Percentiles rank a stretch among this genome's conserved stretches.
These are phyloP conservation scores for Saturnispora besseyi DNA, from an alignment of 805 yeast genomes.

Conservation along the genomic window DNA sequence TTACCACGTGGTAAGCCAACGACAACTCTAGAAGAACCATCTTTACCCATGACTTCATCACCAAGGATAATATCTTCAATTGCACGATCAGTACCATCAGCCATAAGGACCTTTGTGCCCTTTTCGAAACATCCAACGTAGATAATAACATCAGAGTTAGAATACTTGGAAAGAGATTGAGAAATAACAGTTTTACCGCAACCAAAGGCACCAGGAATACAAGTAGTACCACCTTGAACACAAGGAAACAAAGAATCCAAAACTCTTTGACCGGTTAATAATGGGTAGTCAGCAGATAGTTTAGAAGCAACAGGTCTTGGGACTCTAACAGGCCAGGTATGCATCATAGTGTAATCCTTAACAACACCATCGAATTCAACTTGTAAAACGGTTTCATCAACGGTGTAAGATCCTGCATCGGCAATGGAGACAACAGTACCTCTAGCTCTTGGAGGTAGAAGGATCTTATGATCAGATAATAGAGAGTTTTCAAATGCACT, in stretches of 20 bases:
- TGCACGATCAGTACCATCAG: constrained; percentile 27
- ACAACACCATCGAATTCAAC: constrained; percentile 90
- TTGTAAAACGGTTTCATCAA: constrained; percentile 84
- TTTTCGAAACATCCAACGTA: constrained; percentile 67
- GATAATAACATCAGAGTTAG: constrained; percentile 93
- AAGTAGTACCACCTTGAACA: constrained; percentile 99
- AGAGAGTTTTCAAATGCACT: constrained; percentile 89
- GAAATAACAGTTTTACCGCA: constrained; percentile 63
- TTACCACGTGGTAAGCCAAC: constrained; percentile 34
- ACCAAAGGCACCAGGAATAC: constrained; percentile 99
- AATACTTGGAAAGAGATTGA: constrained; percentile 80
- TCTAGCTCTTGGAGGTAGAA: constrained; percentile 96
- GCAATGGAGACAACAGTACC: constrained; percentile 93
- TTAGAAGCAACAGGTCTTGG: constrained; percentile 98
- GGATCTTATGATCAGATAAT: constrained; percentile 83
- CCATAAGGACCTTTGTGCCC: constrained; percentile 31
- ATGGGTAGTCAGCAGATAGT: constrained; percentile 86
- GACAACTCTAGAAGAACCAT: constrained; percentile 27
- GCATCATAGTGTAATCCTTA: constrained; percentile 83
- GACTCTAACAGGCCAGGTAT: constrained; percentile 99
- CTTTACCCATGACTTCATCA: constrained; percentile 13
- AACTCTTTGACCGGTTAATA: constrained; percentile 98
- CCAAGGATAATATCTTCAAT: constrained; percentile 5
- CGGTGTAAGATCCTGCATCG: constrained; percentile 80
- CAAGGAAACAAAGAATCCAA: constrained; percentile 96